Conservation (phyloP, 1,139 yeast genomes). For the Geotrichum macrosporum region DNA sequence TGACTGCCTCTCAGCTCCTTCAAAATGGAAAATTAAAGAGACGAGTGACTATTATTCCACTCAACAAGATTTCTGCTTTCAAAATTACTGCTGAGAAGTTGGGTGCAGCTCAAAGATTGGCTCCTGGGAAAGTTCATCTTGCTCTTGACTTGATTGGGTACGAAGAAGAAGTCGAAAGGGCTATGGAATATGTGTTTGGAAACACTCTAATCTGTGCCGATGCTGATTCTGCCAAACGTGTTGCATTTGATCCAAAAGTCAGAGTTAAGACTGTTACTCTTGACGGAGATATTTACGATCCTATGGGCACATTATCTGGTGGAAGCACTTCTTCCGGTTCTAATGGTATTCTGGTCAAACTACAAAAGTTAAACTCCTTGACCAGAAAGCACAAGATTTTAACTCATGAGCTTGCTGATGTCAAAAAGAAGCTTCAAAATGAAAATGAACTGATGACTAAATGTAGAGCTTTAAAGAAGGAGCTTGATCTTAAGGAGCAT, state of each 20-base stretch:
- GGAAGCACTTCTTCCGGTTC: constrained; percentile 59
- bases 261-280: constrained; percentile 83
- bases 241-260: constrained; percentile 80
- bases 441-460: constrained; percentile 48
- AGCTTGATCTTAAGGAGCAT: constrained; percentile 61
- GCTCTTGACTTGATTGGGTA: constrained; percentile 78
- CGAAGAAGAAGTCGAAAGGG: constrained; percentile 63
- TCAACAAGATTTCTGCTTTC: constrained; percentile 72
- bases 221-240: constrained; percentile 79
- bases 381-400: constrained; percentile 42
- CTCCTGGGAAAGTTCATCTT: constrained; percentile 81
- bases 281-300: constrained; percentile 94
- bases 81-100: constrained; percentile 35
- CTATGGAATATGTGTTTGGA: constrained; percentile 93
- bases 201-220: constrained; percentile 78
- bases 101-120: constrained; percentile 56
- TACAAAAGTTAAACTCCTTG: constrained; percentile 64
- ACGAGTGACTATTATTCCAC: constrained; percentile 87
- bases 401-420: constrained; percentile 41
- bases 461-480: constrained; percentile 60
- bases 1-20: constrained; percentile 73
- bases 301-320: constrained; percentile 92
- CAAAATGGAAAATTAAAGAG: constrained; percentile 74
- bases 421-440: constrained; percentile 44
- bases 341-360: constrained; percentile 55